A percentile compares a stretch with the other conserved stretches of the same genome.
These are phyloP conservation scores for Chenopodium formosanum DNA, from an alignment of 148 eudicot species.

Conservation along the genomic window DNA sequence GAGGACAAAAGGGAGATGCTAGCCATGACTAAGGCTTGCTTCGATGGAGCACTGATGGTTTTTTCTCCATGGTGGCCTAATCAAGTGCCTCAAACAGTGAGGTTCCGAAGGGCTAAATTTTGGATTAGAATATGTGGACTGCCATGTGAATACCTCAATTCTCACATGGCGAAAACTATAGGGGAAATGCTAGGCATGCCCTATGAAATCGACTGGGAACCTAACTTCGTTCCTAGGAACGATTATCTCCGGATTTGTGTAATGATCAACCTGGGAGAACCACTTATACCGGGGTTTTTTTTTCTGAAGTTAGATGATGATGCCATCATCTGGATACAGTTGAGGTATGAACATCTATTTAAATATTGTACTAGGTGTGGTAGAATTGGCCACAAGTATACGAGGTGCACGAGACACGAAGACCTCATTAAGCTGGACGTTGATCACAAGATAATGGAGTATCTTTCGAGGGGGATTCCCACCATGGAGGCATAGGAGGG, in stretches of 20 bases:
- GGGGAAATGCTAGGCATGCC: background rate
- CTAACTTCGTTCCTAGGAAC: background rate
- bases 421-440: too few relatives aligned
- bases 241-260: background rate
- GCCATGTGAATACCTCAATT: background rate
- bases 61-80: background rate
- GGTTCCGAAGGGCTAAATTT: background rate
- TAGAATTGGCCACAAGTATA: background rate
- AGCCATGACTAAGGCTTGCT: too few relatives aligned
- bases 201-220: background rate
- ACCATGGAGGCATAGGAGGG: too few relatives aligned
- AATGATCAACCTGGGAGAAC: fast-evolving
- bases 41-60: background rate
- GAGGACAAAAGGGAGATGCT: too few relatives aligned
- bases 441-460: too few relatives aligned
- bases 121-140: background rate
- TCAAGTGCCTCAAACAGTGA: background rate
- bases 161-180: too few relatives aligned
- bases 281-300: background rate
- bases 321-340: background rate
- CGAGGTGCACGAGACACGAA: too few relatives aligned
- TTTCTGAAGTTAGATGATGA: too few relatives aligned
- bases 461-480: too few relatives aligned
- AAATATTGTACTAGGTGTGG: background rate
- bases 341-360: background rate